phyloP scores from a whole-genome alignment of 495 filamentous ascomycete genomes.

The Podospora bellae-mahoneyi region DNA sequence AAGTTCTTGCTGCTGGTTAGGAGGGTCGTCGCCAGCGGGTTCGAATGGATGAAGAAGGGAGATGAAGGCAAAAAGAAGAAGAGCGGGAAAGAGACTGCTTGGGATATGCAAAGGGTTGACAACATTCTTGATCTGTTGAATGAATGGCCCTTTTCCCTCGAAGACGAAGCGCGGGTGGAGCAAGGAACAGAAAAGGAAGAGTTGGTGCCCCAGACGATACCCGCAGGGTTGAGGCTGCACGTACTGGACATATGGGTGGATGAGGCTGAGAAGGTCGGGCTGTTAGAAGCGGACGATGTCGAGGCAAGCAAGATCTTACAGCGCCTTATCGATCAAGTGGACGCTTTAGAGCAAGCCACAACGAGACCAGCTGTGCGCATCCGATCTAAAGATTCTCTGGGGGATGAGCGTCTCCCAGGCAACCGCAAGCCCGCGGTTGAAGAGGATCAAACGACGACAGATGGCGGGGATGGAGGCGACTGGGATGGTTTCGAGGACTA shows the following conservation, averaged over 20 bases:
- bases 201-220: slow-evolving; percentile 46
- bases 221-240: slow-evolving; percentile 83
- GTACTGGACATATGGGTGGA: slow-evolving; percentile 89
- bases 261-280: slow-evolving; percentile 67
- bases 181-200: slow-evolving; percentile 20
- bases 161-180: slow-evolving; percentile 36
- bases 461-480: slow-evolving; percentile 40
- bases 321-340: slow-evolving; percentile 37
- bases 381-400: slow-evolving; percentile 67
- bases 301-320: slow-evolving; percentile 35
- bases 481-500: slow-evolving; percentile 75
- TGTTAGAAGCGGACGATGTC: slow-evolving; percentile 47
- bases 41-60: slow-evolving; percentile 51
- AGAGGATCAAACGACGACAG: slow-evolving; percentile 36
- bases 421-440: slow-evolving; percentile 37
- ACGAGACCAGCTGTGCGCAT: slow-evolving; percentile 68
- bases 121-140: slow-evolving; percentile 39
- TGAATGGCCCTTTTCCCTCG: slow-evolving; percentile 45
- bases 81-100: slow-evolving; percentile 10
- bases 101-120: slow-evolving; percentile 37
- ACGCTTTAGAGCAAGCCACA: slow-evolving; percentile 46
- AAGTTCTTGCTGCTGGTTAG: slow-evolving; percentile 89
- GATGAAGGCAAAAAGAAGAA: slow-evolving; percentile 19
- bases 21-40: slow-evolving; percentile 65
- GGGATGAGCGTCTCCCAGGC: slow-evolving; percentile 67